Conservation (phyloP, 2,329 filamentous ascomycete genomes). For the Stenocarpella maydis region DNA sequence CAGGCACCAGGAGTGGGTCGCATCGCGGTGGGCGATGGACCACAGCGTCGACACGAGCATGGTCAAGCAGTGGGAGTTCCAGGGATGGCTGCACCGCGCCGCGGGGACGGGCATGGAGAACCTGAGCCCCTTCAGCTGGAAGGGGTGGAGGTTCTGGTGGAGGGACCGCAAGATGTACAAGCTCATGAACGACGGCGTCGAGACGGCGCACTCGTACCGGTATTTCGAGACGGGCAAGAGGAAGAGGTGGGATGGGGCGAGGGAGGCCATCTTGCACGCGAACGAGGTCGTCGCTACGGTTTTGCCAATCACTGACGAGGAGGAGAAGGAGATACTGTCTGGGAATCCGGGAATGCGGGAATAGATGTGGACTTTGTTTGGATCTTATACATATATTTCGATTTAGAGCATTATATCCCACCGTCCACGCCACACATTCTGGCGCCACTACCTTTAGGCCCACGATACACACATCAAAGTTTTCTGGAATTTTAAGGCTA, state of each 20-base stretch:
- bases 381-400: neutral
- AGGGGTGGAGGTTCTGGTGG: constrained; percentile 35
- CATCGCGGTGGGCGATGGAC: constrained; percentile 40
- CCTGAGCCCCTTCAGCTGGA: constrained; percentile 35
- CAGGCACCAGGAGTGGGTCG: constrained; percentile 46
- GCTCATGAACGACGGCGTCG: constrained; percentile 33
- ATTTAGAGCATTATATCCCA: neutral
- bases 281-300: constrained; percentile 29
- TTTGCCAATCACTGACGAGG: constrained; percentile 26
- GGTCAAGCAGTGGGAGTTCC: constrained; percentile 35
- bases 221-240: constrained; percentile 37
- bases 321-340: constrained; percentile 26
- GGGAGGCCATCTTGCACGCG: constrained; percentile 33
- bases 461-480: neutral
- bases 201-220: constrained; percentile 36
- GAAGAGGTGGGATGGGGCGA: constrained; percentile 36
- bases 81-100: constrained; percentile 32
- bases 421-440: too few species aligned
- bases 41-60: constrained; percentile 30
- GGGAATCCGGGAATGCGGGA: neutral
- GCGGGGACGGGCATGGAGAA: constrained; percentile 36
- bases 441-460: accelerated
- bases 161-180: constrained; percentile 34
- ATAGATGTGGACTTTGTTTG: neutral
- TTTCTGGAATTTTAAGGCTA: too few species aligned